Conservation (phyloP, 1,139 yeast genomes). For the Candida anutae region DNA sequence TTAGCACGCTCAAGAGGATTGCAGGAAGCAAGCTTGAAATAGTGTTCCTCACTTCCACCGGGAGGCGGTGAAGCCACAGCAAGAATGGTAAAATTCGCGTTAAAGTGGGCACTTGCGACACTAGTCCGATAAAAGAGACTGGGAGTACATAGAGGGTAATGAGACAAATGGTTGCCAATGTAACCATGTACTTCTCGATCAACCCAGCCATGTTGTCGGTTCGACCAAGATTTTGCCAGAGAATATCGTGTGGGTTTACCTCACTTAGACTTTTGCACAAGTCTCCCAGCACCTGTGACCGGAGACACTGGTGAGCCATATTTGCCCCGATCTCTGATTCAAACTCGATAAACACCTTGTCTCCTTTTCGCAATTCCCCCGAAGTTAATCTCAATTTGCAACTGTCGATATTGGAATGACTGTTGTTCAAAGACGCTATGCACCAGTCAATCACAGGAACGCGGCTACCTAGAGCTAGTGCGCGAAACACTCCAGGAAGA, state of each 20-base stretch:
- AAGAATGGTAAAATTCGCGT: constrained; percentile 49
- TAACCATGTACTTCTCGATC: constrained; percentile 34
- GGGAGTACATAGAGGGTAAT: constrained; percentile 63
- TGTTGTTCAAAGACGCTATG: constrained; percentile 11
- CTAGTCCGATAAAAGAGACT: constrained; percentile 59
- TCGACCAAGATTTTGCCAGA: constrained; percentile 48
- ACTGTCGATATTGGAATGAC: constrained; percentile 14
- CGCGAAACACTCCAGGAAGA: constrained; percentile 26
- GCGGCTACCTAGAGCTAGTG: constrained; percentile 15
- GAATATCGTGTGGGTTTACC: constrained; percentile 48
- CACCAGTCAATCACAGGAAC: constrained; percentile 23
- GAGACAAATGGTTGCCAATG: constrained; percentile 34
- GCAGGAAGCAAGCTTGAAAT: constrained; percentile 57
- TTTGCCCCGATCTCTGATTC: constrained; percentile 40
- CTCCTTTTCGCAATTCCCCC: constrained; percentile 15
- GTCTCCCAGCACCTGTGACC: constrained; percentile 34
- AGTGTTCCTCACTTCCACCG: constrained; percentile 43
- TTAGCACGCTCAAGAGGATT: constrained; percentile 46
- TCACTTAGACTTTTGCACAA: constrained; percentile 39
- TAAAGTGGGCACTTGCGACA: constrained; percentile 57
- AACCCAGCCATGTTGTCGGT: constrained; percentile 23
- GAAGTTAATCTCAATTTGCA: constrained; percentile 14
- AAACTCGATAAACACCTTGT: constrained; percentile 49
- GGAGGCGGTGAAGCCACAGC: constrained; percentile 44
- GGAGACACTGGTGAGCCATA: constrained; percentile 47